Evolutionary conservation across 306 rosid genomes (phyloP), one percentile per base, ranked within the genome.

Genomic region (Corylus avellana): DNA sequence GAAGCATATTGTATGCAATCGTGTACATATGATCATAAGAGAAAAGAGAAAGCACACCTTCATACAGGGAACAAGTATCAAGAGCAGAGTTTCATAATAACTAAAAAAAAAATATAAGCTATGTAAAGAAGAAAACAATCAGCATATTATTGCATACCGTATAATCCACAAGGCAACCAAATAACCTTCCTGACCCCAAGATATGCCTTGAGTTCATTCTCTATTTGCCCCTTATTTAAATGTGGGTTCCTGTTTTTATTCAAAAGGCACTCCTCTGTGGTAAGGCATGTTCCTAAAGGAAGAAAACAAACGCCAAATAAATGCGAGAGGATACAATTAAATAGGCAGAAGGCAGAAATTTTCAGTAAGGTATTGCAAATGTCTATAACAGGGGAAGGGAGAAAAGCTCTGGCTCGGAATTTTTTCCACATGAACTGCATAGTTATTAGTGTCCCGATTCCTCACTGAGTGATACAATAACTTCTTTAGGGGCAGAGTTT

Each of bases 241-340:
- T 90, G 72, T 25, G 98, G 99, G 62, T 95, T 95, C 85, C 98
- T 88, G 86, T 95, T 93, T 85, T 90, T 88, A 85, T 91, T 91
- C 84, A 95, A 80, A 76, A 95, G 98, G 80, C 99, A 95, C 81
- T 95, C 99, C 87, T 93, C 98, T 1, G 99, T 95, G 69, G 99
- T 89, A 80, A 95, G 94, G 86, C 97, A 95, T 55, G 99, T 95
- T 80, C 97, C 99, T 95, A 85, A 71, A 81, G 73, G 57, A 49
- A 73, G 74, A 75, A 79, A 73, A 74, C 56, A 73, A 54, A 64
- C 35, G 16, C 49, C 7, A 59, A 59, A 73, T 75, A 39, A 74
- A 67, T 78, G 16, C 46, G 73, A 73, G 75, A 81, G 12, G 22
- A 55, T 59, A 4, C 74, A 59, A 74, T 25, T 50, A 29, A 2